These are phyloP conservation scores for Ustilago tritici DNA, from an alignment of 1,284 basidiomycete genomes.

Conservation along the genomic window DNA sequence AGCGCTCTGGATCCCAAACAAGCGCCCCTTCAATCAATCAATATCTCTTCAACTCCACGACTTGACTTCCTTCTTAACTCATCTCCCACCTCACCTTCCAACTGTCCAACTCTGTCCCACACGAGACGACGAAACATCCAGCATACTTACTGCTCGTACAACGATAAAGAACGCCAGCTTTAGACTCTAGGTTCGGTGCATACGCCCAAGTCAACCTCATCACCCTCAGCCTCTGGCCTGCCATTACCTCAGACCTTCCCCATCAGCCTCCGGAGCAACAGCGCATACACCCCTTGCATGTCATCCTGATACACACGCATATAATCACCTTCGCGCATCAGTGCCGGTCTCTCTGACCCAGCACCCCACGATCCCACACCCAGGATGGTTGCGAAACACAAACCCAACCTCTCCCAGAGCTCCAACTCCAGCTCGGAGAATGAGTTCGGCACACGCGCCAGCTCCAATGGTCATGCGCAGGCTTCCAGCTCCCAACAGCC, in stretches of 20 bases:
- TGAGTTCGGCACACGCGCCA: conserved; percentile 25
- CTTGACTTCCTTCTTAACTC: background rate
- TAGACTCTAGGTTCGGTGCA: background rate
- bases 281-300: conserved; percentile 18
- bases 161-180: background rate
- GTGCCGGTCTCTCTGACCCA: conserved; percentile 14
- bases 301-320: conserved; percentile 18
- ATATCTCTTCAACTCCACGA: background rate
- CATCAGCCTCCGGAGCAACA: background rate
- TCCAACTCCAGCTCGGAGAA: conserved; percentile 44
- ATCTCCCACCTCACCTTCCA: background rate
- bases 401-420: conserved; percentile 40
- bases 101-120: background rate
- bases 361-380: background rate
- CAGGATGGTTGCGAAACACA: conserved; percentile 43
- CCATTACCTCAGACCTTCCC: background rate
- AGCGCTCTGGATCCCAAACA: conserved; percentile 12
- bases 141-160: background rate
- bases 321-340: conserved; percentile 8
- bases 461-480: conserved; percentile 22
- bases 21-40: conserved; percentile 9
- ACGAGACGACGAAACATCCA: background rate
- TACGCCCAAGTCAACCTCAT: background rate
- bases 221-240: background rate
- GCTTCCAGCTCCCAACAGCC: conserved; percentile 11